Percentiles rank a stretch among this genome's conserved stretches.
Conservation (phyloP, 1,284 basidiomycete species). For the Rhodotorula sp. region DNA sequence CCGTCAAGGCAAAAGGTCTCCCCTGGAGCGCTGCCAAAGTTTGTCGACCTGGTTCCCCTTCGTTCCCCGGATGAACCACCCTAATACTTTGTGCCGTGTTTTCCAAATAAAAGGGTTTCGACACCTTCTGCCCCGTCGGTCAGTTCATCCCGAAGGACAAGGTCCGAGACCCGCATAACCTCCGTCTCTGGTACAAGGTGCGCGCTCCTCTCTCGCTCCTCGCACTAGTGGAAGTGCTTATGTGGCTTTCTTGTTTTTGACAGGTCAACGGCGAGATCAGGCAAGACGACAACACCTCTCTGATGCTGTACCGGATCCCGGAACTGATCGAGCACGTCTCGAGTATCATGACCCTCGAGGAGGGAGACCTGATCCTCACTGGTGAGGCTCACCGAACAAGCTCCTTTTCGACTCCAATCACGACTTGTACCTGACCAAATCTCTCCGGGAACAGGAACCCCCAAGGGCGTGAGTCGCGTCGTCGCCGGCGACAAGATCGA, state of each 20-base stretch:
- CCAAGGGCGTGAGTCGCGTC: slow-evolving; percentile 81
- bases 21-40: slow-evolving; percentile 91
- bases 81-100: not conserved
- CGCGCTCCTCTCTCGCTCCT: not conserved
- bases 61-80: slow-evolving; percentile 10
- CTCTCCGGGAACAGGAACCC: slow-evolving; percentile 59
- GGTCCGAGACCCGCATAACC: slow-evolving; percentile 69
- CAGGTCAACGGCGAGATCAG: slow-evolving; percentile 78
- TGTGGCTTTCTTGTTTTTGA: not conserved
- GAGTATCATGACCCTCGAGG: slow-evolving; percentile 92
- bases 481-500: slow-evolving; percentile 72
- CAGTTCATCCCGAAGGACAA: slow-evolving; percentile 72
- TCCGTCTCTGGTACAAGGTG: slow-evolving; percentile 68
- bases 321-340: slow-evolving; percentile 87
- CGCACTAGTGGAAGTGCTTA: not conserved
- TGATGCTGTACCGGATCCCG: slow-evolving; percentile 90
- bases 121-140: slow-evolving; percentile 63
- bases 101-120: slow-evolving; percentile 60
- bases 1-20: slow-evolving; percentile 84
- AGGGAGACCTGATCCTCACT: slow-evolving; percentile 53
- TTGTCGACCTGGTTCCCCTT: slow-evolving; percentile 39
- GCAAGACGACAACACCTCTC: slow-evolving; percentile 77
- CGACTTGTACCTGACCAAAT: too few species aligned
- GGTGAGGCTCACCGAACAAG: slow-evolving; percentile 32
- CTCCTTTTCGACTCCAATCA: too few species aligned